These are phyloP conservation scores for Pleurotus tuoliensis DNA, from an alignment of 768 basidiomycete species.

Conservation along the genomic window DNA sequence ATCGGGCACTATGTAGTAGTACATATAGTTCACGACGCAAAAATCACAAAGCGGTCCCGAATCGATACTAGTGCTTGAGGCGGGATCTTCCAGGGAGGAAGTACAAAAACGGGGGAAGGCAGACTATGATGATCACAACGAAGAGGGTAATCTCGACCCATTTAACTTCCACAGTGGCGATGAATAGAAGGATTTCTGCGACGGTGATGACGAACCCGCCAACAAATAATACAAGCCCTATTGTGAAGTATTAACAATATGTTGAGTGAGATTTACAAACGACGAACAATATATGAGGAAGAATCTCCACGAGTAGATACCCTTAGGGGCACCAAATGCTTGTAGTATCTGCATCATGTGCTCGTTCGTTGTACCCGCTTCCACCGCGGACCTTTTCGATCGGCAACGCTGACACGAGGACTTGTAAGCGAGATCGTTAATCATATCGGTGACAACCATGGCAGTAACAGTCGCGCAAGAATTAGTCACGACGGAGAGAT, in stretches of 20 bases:
- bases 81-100: background rate
- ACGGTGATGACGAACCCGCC: background rate
- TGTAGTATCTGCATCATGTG: background rate
- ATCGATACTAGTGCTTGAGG: too few relatives aligned
- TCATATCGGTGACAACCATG: background rate
- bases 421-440: background rate
- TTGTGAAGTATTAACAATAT: background rate
- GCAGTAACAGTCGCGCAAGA: background rate
- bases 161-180: background rate
- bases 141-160: background rate
- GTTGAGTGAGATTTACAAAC: background rate
- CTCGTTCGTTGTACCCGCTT: background rate
- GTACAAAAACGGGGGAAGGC: background rate
- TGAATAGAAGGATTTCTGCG: background rate
- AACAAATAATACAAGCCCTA: background rate
- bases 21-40: too few relatives aligned
- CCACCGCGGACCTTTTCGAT: background rate
- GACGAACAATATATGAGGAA: background rate
- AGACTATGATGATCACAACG: background rate
- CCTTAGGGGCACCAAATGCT: background rate
- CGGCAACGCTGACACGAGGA: background rate
- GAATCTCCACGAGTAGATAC: background rate
- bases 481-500: background rate
- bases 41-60: too few relatives aligned
- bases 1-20: too few relatives aligned